phyloP scores from a whole-genome alignment of 768 basidiomycete species.

The Boletus pseudo-olivaceus region DNA sequence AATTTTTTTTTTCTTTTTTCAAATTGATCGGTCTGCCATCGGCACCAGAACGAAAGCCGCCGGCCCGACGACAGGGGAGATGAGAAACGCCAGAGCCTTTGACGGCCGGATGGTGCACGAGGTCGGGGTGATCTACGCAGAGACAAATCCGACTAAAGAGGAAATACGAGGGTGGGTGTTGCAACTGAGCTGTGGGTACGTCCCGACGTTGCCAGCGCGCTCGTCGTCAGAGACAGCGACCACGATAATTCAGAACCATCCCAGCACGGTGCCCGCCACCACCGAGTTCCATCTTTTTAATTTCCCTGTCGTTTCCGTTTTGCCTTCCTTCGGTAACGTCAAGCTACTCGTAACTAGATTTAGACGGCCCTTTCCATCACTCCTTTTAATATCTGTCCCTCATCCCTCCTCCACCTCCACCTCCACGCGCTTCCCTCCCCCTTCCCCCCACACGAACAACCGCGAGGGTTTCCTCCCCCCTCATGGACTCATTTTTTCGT shows the following conservation, averaged over 20 bases:
- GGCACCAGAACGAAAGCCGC: conserved; percentile 33
- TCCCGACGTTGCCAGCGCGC: conserved; percentile 5
- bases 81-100: conserved; percentile 21
- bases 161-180: conserved; percentile 1
- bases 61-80: conserved; percentile 28
- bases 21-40: conserved; percentile 21
- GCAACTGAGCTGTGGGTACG: background rate
- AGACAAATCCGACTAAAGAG: conserved; percentile 17
- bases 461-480: background rate
- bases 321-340: conserved; percentile 22
- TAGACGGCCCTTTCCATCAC: conserved; percentile 27
- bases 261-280: background rate
- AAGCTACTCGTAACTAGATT: conserved; percentile 26
- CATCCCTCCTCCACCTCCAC: background rate
- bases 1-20: conserved; percentile 7
- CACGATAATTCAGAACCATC: background rate
- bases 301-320: conserved; percentile 18
- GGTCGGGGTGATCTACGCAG: conserved; percentile 24
- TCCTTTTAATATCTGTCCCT: conserved; percentile 25
- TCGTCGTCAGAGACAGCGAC: conserved; percentile 10
- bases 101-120: conserved; percentile 21
- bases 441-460: background rate
- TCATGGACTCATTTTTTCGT: conserved; percentile 38
- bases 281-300: conserved; percentile 9
- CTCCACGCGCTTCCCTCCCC: conserved; percentile 1